These are phyloP conservation scores for Brassica balearica DNA, from an alignment of 441 rosid genomes.

Conservation along the genomic window DNA sequence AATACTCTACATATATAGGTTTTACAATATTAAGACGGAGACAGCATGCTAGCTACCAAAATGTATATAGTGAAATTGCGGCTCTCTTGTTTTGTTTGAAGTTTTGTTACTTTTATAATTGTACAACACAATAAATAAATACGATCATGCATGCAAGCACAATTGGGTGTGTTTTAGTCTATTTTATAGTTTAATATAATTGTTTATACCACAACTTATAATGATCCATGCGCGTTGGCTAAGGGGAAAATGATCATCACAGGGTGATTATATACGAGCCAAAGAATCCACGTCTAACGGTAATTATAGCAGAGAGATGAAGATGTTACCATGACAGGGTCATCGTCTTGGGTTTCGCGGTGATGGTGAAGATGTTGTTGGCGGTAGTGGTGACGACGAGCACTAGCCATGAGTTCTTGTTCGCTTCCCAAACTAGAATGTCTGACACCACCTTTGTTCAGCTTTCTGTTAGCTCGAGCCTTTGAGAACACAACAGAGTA, in stretches of 20 bases:
- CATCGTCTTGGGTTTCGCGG: conserved; percentile 48
- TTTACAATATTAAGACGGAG: background rate
- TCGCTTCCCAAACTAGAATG: conserved; percentile 63
- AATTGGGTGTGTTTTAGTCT: background rate
- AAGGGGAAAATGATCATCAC: conserved; percentile 55
- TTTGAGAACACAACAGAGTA: conserved; percentile 73
- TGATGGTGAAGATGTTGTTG: conserved; percentile 28
- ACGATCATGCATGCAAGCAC: background rate
- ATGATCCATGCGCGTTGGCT: conserved; percentile 54
- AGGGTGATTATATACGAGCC: conserved; percentile 30
- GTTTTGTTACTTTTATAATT: no score
- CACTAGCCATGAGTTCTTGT: conserved; percentile 47
- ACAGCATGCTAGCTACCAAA: conserved; percentile 10
- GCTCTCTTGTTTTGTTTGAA: no score
- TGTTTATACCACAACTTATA: conserved; percentile 38
- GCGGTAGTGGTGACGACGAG: conserved; percentile 31
- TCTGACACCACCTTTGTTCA: conserved; percentile 53
- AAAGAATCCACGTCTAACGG: background rate
- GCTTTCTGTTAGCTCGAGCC: conserved; percentile 76
- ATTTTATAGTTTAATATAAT: background rate
- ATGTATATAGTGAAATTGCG: no score
- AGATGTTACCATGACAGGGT: conserved; percentile 57
- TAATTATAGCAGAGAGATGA: background rate
- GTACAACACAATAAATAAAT: no score
- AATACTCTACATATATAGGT: background rate